Conservation (phyloP, 1,284 basidiomycete species). For the Sanghuangporus sanghuang region DNA sequence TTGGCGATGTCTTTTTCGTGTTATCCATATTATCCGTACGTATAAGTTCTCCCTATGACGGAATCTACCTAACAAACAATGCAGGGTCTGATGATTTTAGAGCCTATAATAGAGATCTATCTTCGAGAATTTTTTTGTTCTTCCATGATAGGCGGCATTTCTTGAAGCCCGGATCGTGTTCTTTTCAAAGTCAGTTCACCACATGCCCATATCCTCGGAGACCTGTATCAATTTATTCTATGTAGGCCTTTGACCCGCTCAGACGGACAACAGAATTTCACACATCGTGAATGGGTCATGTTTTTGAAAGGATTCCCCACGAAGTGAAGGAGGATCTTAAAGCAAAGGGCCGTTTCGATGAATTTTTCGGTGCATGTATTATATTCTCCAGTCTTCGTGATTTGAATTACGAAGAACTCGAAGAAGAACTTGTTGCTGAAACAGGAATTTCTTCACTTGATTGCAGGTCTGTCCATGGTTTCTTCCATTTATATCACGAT, state of each 20-base stretch:
- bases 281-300: constrained; percentile 56
- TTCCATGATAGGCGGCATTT: constrained; percentile 68
- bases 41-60: not conserved
- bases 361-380: constrained; percentile 62
- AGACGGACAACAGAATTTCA: constrained; percentile 51
- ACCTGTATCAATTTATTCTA: not conserved
- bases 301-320: constrained; percentile 49
- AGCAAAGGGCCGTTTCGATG: constrained; percentile 45
- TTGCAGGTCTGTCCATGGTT: constrained; percentile 44
- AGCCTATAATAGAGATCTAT: constrained; percentile 56
- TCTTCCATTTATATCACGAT: not conserved
- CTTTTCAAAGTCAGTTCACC: constrained; percentile 38
- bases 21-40: constrained; percentile 45
- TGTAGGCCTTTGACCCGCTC: constrained; percentile 43
- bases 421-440: constrained; percentile 64
- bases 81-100: constrained; percentile 41
- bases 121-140: constrained; percentile 57
- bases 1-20: constrained; percentile 46
- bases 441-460: constrained; percentile 67
- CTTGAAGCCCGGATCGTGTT: constrained; percentile 71
- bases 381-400: constrained; percentile 67
- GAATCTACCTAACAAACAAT: not conserved
- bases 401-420: constrained; percentile 51
- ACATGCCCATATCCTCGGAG: not conserved
- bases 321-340: constrained; percentile 51